A percentile compares a stretch with the other conserved stretches of the same genome.
phyloP scores from a whole-genome alignment of 2,329 filamentous ascomycete species.

The Colletotrichum euphorbiae region DNA sequence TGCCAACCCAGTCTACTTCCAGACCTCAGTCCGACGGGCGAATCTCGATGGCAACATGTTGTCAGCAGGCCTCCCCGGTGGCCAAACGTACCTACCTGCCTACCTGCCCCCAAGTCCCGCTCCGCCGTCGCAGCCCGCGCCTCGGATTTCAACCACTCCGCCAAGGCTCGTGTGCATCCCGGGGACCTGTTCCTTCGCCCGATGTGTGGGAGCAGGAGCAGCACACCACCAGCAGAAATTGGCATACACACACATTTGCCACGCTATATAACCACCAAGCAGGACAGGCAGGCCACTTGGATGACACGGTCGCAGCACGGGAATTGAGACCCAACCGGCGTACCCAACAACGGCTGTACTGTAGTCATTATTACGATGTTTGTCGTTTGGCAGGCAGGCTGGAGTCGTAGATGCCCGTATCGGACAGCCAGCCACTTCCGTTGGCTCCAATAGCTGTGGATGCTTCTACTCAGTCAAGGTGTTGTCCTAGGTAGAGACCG shows the following conservation, averaged over 20 bases:
- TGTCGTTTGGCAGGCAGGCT: background rate
- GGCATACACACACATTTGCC: background rate
- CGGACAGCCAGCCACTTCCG: constrained; percentile 17
- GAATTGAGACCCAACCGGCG: background rate
- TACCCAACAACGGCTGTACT: background rate
- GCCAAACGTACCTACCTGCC: background rate
- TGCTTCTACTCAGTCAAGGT: background rate
- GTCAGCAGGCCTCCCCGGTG: constrained; percentile 3
- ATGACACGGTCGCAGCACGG: background rate
- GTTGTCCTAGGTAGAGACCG: background rate
- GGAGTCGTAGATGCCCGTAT: constrained; percentile 20
- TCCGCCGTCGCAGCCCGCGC: constrained; percentile 25
- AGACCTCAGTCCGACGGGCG: constrained; percentile 12
- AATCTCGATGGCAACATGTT: constrained; percentile 26
- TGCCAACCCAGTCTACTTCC: constrained; percentile 3
- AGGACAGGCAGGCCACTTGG: background rate
- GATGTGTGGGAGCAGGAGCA: constrained; percentile 16
- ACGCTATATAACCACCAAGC: too few relatives aligned
- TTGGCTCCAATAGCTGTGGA: background rate
- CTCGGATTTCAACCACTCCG: constrained; percentile 26
- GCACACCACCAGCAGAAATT: constrained; percentile 16
- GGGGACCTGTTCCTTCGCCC: constrained; percentile 11
- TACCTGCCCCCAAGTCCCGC: constrained; percentile 20
- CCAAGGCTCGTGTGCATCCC: constrained; percentile 28
- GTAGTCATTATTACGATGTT: background rate